Conservation (phyloP, 2,329 filamentous ascomycete species). For the Colletotrichum sp. region DNA sequence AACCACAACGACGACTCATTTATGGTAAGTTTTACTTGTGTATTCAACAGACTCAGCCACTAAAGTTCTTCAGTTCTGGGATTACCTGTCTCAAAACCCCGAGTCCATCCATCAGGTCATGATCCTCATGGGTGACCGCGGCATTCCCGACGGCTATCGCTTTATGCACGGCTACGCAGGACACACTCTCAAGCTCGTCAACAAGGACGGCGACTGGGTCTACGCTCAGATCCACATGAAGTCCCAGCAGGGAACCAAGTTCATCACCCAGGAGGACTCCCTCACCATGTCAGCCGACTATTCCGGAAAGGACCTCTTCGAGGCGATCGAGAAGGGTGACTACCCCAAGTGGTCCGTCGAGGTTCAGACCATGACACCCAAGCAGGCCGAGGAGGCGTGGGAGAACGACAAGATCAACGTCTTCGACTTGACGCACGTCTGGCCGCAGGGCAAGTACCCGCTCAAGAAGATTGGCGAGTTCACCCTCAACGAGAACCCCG, state of each 20-base stretch:
- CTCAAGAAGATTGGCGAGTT: constrained; percentile 66
- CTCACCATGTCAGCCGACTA: constrained; percentile 53
- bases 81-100: constrained; percentile 41
- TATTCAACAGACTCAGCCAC: background rate
- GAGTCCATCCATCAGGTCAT: constrained; percentile 57
- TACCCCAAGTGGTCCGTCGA: constrained; percentile 56
- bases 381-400: constrained; percentile 46
- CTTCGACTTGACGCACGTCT: constrained; percentile 63
- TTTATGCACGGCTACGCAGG: constrained; percentile 51
- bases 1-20: constrained; percentile 42
- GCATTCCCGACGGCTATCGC: constrained; percentile 50
- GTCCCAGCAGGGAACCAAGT: constrained; percentile 50
- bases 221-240: constrained; percentile 57
- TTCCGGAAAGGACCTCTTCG: constrained; percentile 38
- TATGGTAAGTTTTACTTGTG: constrained; percentile 22
- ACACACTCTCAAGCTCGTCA: constrained; percentile 54
- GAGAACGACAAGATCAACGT: constrained; percentile 47
- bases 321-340: constrained; percentile 47
- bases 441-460: constrained; percentile 66
- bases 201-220: constrained; percentile 48
- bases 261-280: constrained; percentile 44
- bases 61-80: constrained; percentile 29
- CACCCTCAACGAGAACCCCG: constrained; percentile 67
- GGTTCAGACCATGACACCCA: constrained; percentile 58
- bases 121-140: constrained; percentile 55